Base-by-base conservation (phyloP, 2,329 filamentous ascomycete species). In the Davidsoniella australis region DNA sequence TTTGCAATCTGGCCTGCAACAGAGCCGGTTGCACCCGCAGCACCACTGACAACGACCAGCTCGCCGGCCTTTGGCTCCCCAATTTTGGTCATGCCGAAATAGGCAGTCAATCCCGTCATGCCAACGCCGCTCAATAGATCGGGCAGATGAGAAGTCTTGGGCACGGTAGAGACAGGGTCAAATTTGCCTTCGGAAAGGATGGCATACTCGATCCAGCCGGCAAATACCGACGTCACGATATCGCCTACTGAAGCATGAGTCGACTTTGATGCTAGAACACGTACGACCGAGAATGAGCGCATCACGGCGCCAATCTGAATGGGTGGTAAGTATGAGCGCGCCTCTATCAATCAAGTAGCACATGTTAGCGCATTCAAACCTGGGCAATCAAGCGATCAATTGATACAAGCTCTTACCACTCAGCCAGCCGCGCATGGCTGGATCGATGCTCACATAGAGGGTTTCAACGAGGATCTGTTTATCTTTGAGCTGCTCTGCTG, bases 1-100 rank as follows among this genome's bases (percentile, higher is more conserved):
- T 85, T 86, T 16, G 82, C 81, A 56, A 88, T 85, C 64, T 89
- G 84, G 0, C 81, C 82, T 0, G 76, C 83, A 1, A 88, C 75
- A 58, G 74, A 81, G 1, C 84, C 84, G 0, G 84, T 88, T 0
- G 83, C 84, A 2, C 84, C 84, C 0, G 84, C 84, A 1, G 84
- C 84, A 5, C 82, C 83, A 7, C 77, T 82, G 0, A 89, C 80
- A 6, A 88, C 81, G 1, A 89, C 82, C 3, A 81, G 78, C 55
- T 88, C 81, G 4, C 82, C 82, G 2, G 72, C 62, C 61, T 80
- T 76, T 39, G 81, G 75, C 49, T 80, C 66, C 2, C 76, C 83
- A 42, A 88, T 73, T 49, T 82, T 72, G 26, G 75, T 62, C 60
- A 88, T 75, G 17, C 84, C 83, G 55, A 84, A 82, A 64, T 85